Percentiles rank a stretch among this genome's conserved stretches.
Conservation (phyloP, 768 basidiomycete genomes). For the Mycena olivaceomarginata region DNA sequence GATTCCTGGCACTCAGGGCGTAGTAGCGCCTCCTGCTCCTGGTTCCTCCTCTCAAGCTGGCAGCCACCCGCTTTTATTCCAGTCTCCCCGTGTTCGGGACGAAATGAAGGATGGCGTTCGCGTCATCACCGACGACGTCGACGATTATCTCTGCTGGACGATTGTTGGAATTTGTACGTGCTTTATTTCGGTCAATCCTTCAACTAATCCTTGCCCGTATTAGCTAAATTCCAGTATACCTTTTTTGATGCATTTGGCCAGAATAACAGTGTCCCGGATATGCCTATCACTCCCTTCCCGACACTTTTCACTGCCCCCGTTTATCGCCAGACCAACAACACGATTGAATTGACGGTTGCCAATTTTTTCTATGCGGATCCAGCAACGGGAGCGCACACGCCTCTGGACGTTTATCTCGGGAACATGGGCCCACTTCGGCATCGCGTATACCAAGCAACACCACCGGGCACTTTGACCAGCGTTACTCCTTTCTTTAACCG, state of each 20-base stretch:
- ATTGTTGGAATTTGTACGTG: conserved; percentile 95
- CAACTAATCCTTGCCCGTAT: conserved; percentile 41
- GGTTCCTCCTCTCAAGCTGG: conserved; percentile 86
- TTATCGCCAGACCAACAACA: conserved; percentile 83
- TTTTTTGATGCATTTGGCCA: conserved; percentile 94
- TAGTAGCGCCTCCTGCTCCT: conserved; percentile 81
- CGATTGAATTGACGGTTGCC: conserved; percentile 89
- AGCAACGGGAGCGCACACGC: conserved; percentile 75
- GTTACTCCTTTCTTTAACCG: conserved; percentile 76
- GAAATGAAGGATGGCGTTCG: conserved; percentile 88
- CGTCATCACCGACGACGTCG: conserved; percentile 90
- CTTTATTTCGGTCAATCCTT: conserved; percentile 27
- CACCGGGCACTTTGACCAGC: conserved; percentile 80
- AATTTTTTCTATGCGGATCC: conserved; percentile 92
- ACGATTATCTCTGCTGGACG: conserved; percentile 97
- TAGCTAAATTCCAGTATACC: conserved; percentile 95
- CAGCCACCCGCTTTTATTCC: conserved; percentile 88
- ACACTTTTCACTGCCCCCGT: conserved; percentile 88
- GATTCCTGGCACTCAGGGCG: conserved; percentile 84
- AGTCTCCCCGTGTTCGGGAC: conserved; percentile 86
- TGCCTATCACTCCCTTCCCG: conserved; percentile 93
- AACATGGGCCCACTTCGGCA: conserved; percentile 90
- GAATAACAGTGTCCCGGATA: conserved; percentile 83
- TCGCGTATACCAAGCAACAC: conserved; percentile 84
- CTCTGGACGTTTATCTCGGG: conserved; percentile 93